Evolutionary conservation across 2,329 filamentous ascomycete genomes (phyloP), one percentile per base, ranked within the genome.

Genomic region (Ceratocystiopsis sp.): DNA sequence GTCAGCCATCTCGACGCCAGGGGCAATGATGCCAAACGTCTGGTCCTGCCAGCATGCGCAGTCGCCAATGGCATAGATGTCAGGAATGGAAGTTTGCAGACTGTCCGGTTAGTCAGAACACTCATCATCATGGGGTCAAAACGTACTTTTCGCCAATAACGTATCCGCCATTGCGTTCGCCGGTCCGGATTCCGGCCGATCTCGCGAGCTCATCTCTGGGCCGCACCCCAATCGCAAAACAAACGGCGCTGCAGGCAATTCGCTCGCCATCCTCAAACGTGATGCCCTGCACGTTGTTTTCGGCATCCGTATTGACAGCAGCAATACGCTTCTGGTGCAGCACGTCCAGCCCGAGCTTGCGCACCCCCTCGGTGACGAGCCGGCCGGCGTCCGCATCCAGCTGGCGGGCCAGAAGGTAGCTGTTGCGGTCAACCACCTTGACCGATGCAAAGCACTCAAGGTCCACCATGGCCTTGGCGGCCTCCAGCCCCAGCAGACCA

Each of bases 1-100:
- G 51, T 93, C 86, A 0, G 87, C 87, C 84, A 93, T 93, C 59
- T 93, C 87, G 34, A 94, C 72, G 16, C 86, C 86, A 0, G 86
- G 86, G 0, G 82, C 85, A 52, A 95, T 93, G 17, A 95, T 72
- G 7, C 86, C 86, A 51, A 85, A 94, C 0, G 84, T 86, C 59
- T 91, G 81, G 51, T 75, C 80, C 49, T 87, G 71, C 84, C 84
- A 94, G 61, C 80, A 91, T 6, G 86, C 85, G 53, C 86, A 94
- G 60, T 94, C 87, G 45, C 86, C 87, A 41, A 94, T 80, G 39
- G 86, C 86, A 56, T 91, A 94, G 41, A 94, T 73, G 49, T 80
- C 77, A 0, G 75, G 66, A 4, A 69, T 59, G 32, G 75, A 91
- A 2, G 86, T 93, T 48, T 69, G 68, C 7, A 94, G 62, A 10